A percentile compares a stretch with the other conserved stretches of the same genome.
Evolutionary conservation across 306 rosid species (phyloP).

Genomic region (Cicer pinnatifidum): DNA sequence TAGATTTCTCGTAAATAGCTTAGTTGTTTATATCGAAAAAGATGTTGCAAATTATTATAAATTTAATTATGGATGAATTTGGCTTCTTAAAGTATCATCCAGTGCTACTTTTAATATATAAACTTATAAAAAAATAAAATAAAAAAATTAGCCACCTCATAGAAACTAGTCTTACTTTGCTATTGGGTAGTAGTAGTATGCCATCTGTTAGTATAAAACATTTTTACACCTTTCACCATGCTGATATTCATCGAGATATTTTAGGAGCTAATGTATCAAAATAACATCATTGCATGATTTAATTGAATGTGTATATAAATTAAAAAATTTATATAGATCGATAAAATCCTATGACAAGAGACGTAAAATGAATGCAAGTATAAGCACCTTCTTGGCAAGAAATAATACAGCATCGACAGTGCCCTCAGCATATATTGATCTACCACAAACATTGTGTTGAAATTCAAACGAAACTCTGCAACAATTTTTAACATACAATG

Average conservation of each 20-base stretch:
- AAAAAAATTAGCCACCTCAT: too few species aligned
- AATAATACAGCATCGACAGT: constrained; percentile 83
- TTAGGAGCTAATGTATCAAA: not conserved
- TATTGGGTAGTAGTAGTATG: too few species aligned
- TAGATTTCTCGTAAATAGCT: too few species aligned
- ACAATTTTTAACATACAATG: constrained; percentile 10
- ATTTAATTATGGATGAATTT: too few species aligned
- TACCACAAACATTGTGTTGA: constrained; percentile 95
- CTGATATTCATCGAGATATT: not conserved
- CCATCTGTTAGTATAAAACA: not conserved
- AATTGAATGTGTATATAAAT: not conserved
- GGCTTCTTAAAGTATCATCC: too few species aligned
- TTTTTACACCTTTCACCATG: not conserved
- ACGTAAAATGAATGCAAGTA: constrained; percentile 26
- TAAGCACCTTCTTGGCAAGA: constrained; percentile 80
- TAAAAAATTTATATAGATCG: too few species aligned
- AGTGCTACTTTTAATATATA: too few species aligned
- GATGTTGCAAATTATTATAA: too few species aligned
- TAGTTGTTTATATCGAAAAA: too few species aligned
- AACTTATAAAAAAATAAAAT: too few species aligned
- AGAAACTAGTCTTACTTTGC: too few species aligned
- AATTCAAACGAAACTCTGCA: constrained; percentile 94
- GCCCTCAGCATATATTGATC: constrained; percentile 95
- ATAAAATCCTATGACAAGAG: constrained; percentile 19
- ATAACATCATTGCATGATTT: not conserved